Percentiles rank a stretch among this genome's conserved stretches.
Evolutionary conservation across 495 filamentous ascomycete species (phyloP).

Genomic region (Trichoderma parareesei): DNA sequence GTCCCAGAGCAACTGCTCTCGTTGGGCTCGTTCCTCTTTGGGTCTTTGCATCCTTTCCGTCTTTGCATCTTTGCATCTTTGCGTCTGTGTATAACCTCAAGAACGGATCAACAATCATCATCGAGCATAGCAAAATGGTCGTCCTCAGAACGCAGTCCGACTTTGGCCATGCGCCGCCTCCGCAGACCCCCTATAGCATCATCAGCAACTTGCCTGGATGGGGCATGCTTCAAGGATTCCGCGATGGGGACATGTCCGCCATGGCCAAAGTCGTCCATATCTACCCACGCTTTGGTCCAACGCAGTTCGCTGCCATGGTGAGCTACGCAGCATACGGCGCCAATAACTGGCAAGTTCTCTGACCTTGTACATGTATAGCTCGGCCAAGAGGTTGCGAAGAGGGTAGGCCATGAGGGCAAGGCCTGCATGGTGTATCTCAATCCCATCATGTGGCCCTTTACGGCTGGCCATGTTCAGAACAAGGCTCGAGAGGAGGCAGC

Average conservation of each 20-base stretch:
- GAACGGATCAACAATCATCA: no score
- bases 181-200: constrained; percentile 33
- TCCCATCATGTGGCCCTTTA: constrained; percentile 19
- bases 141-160: constrained; percentile 19
- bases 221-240: constrained; percentile 21
- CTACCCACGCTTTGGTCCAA: constrained; percentile 36
- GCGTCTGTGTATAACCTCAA: not conserved
- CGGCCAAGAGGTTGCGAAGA: constrained; percentile 18
- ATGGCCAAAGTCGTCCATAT: constrained; percentile 24
- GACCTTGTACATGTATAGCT: constrained; percentile 19
- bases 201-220: constrained; percentile 30
- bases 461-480: constrained; percentile 19
- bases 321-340: not conserved
- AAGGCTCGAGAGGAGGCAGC: constrained; percentile 17
- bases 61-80: not conserved
- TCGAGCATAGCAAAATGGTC: constrained; percentile 8
- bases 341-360: not conserved
- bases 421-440: constrained; percentile 22
- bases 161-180: constrained; percentile 32
- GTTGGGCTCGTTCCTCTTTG: not conserved
- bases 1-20: not conserved
- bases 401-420: constrained; percentile 21
- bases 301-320: constrained; percentile 20
- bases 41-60: not conserved
- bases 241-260: constrained; percentile 24